These are phyloP conservation scores for Ilex aquifolium DNA, from an alignment of 257 asterid genomes.

Conservation along the genomic window DNA sequence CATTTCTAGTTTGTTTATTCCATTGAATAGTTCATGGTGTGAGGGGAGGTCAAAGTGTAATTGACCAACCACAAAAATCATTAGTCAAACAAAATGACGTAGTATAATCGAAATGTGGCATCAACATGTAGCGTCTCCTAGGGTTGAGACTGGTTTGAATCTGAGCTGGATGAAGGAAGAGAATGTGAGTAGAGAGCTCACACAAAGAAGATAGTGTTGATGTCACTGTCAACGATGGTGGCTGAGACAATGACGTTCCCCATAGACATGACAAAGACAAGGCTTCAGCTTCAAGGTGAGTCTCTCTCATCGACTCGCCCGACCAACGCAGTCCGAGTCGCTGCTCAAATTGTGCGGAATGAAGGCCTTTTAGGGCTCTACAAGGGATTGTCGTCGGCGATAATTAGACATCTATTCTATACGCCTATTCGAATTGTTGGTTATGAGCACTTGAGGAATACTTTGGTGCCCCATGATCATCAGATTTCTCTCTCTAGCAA, in stretches of 20 bases:
- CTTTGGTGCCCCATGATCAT: constrained; percentile 27
- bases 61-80: no score
- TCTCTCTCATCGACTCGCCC: constrained; percentile 29
- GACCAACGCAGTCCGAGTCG: constrained; percentile 40
- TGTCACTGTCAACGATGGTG: constrained; percentile 67
- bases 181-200: neutral
- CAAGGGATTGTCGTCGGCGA: constrained; percentile 62
- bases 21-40: no score
- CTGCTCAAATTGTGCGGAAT: constrained; percentile 34
- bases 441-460: constrained; percentile 60
- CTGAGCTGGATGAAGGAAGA: neutral
- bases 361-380: constrained; percentile 68
- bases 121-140: neutral
- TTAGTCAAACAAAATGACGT: neutral
- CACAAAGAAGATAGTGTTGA: constrained; percentile 39
- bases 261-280: constrained; percentile 70
- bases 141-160: neutral
- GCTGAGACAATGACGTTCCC: constrained; percentile 89
- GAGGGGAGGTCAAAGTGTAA: no score
- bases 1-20: no score
- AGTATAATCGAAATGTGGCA: neutral
- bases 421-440: constrained; percentile 78
- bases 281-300: constrained; percentile 78
- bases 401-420: constrained; percentile 61
- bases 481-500: constrained; percentile 45